Evolutionary conservation across 371 early-diverging fungal species (phyloP).

Genomic region (Fennellomyces sp.): DNA sequence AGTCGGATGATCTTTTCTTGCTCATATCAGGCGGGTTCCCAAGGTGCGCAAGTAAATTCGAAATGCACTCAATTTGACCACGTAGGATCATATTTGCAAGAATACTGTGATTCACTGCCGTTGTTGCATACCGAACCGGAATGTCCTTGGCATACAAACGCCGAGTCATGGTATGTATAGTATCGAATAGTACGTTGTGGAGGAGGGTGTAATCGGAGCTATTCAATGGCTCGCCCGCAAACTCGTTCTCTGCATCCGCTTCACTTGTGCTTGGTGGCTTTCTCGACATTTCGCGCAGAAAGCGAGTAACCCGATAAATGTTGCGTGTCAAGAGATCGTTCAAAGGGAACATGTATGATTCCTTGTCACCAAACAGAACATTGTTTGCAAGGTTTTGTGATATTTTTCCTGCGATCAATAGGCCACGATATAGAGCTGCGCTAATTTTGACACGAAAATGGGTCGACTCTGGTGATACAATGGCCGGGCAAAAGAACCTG

Average conservation of each 20-base stretch:
- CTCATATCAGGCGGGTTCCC: slow-evolving; percentile 67
- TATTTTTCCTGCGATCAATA: slow-evolving; percentile 90
- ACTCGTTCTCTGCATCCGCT: slow-evolving; percentile 28
- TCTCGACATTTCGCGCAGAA: slow-evolving; percentile 58
- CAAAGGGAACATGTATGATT: slow-evolving; percentile 83
- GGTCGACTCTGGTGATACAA: slow-evolving; percentile 81
- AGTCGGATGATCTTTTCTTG: slow-evolving; percentile 23
- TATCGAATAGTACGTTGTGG: slow-evolving; percentile 67
- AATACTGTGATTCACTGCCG: background rate
- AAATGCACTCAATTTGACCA: slow-evolving; percentile 68
- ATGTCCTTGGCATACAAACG: background rate
- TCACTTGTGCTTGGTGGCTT: slow-evolving; percentile 4
- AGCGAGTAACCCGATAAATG: slow-evolving; percentile 61
- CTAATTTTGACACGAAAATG: background rate
- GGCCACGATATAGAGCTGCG: slow-evolving; percentile 43
- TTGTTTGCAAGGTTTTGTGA: slow-evolving; percentile 94
- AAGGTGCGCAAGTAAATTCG: slow-evolving; percentile 79
- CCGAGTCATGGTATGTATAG: slow-evolving; percentile 63
- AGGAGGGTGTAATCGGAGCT: slow-evolving; percentile 56
- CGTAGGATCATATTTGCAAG: background rate
- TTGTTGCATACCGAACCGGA: slow-evolving; percentile 33
- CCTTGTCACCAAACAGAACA: slow-evolving; percentile 90
- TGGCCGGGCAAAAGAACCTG: slow-evolving; percentile 93
- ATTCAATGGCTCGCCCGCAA: slow-evolving; percentile 28
- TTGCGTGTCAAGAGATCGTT: slow-evolving; percentile 80